Percentiles rank a stretch among this genome's conserved stretches.
Conservation (phyloP, 768 basidiomycete species). For the Neoboletus brunneissimus region DNA sequence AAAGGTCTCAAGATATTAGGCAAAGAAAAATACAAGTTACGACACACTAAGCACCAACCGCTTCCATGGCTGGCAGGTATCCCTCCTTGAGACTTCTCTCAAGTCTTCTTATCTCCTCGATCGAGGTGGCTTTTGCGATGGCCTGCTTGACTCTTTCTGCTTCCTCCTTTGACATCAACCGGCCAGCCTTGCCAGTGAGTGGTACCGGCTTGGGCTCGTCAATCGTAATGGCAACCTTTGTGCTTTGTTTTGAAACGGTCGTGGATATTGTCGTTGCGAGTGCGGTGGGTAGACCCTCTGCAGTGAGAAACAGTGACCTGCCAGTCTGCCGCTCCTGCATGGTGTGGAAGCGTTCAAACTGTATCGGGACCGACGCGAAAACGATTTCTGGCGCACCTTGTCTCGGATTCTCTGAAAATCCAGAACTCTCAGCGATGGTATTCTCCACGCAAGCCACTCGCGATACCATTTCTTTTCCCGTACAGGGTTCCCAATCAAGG, state of each 20-base stretch:
- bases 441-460: slow-evolving; percentile 90
- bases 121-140: slow-evolving; percentile 85
- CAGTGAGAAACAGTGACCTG: slow-evolving; percentile 74
- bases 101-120: slow-evolving; percentile 82
- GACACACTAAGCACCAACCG: slow-evolving; percentile 64
- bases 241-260: slow-evolving; percentile 62
- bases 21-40: slow-evolving; percentile 34
- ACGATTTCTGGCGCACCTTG: slow-evolving; percentile 66
- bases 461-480: slow-evolving; percentile 93
- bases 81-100: slow-evolving; percentile 84
- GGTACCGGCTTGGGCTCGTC: slow-evolving; percentile 74
- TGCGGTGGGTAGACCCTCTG: slow-evolving; percentile 72
- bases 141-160: slow-evolving; percentile 83
- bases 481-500: slow-evolving; percentile 80
- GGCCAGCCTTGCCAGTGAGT: slow-evolving; percentile 66
- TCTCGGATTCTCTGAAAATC: slow-evolving; percentile 95
- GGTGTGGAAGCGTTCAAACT: slow-evolving; percentile 28
- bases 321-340: slow-evolving; percentile 76
- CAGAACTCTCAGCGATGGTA: slow-evolving; percentile 84
- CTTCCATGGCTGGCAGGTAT: slow-evolving; percentile 74
- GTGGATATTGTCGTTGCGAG: slow-evolving; percentile 77
- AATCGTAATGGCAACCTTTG: slow-evolving; percentile 61
- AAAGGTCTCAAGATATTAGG: slow-evolving; percentile 17
- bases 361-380: slow-evolving; percentile 18
- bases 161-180: slow-evolving; percentile 89